These are phyloP conservation scores for Beauveria medogensis DNA, from an alignment of 2,329 filamentous ascomycete genomes.

Conservation along the genomic window DNA sequence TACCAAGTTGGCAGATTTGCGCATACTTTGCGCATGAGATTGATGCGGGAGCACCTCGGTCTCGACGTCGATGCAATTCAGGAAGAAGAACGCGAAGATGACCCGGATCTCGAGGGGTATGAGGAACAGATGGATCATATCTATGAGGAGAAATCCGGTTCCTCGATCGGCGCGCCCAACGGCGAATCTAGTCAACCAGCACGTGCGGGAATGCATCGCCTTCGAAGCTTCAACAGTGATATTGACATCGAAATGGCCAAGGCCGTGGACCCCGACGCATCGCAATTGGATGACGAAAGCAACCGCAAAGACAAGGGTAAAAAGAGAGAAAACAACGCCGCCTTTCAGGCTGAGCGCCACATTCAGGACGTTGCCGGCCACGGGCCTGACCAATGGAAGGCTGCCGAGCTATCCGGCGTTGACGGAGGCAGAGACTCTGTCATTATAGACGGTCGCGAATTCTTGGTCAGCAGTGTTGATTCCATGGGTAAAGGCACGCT, in stretches of 20 bases:
- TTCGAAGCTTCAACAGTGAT: constrained; percentile 66
- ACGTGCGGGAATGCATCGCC: constrained; percentile 15
- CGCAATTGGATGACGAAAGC: constrained; percentile 12
- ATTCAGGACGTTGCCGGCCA: constrained; percentile 67
- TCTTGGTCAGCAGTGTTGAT: constrained; percentile 57
- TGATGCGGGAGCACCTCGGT: constrained; percentile 97
- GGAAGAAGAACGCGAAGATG: constrained; percentile 65
- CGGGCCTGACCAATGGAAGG: constrained; percentile 68
- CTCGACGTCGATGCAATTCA: constrained; percentile 87
- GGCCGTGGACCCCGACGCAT: constrained; percentile 27
- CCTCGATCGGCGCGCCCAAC: constrained; percentile 17
- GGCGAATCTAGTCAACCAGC: constrained; percentile 29
- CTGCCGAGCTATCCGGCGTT: constrained; percentile 50
- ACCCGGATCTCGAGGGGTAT: constrained; percentile 51
- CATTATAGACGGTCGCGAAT: constrained; percentile 60
- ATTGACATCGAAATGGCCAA: constrained; percentile 38
- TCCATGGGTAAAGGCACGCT: constrained; percentile 57
- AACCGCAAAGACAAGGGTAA: constrained; percentile 19
- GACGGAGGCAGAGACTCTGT: constrained; percentile 63
- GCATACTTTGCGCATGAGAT: constrained; percentile 80
- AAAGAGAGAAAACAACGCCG: constrained; percentile 17
- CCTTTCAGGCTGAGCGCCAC: background rate
- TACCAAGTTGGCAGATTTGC: constrained; percentile 90
- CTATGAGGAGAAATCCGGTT: constrained; percentile 41
- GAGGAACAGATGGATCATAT: constrained; percentile 55